Evolutionary conservation across 805 yeast genomes (phyloP).

Genomic region (Saccharomyces eubayanus): DNA sequence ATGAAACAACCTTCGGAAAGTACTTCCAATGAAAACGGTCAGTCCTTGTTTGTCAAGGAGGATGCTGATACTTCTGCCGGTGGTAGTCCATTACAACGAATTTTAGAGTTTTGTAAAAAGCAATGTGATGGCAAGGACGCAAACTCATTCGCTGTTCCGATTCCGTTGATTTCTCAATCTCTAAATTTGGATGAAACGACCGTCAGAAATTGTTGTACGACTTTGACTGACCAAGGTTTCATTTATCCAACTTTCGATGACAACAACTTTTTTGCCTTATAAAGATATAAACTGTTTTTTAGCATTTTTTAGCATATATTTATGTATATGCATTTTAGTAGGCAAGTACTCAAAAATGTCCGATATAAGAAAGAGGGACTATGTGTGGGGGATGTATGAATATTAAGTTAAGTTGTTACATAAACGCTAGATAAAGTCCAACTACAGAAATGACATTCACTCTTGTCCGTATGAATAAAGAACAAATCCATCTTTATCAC

Average conservation of each 20-base stretch:
- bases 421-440: background rate
- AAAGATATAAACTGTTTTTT: background rate
- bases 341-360: background rate
- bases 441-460: background rate
- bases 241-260: slow-evolving; percentile 67
- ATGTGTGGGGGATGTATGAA: background rate
- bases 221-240: slow-evolving; percentile 58
- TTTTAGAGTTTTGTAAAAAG: slow-evolving; percentile 42
- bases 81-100: slow-evolving; percentile 34
- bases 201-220: slow-evolving; percentile 42
- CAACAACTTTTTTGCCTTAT: slow-evolving; percentile 46
- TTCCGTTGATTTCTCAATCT: slow-evolving; percentile 49
- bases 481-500: slow-evolving; percentile 35
- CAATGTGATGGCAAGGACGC: slow-evolving; percentile 44
- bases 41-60: slow-evolving; percentile 37
- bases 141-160: slow-evolving; percentile 61
- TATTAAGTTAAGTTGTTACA: background rate
- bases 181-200: slow-evolving; percentile 43
- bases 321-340: background rate
- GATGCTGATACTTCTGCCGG: slow-evolving; percentile 30
- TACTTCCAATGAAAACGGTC: slow-evolving; percentile 17
- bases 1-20: slow-evolving; percentile 11
- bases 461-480: slow-evolving; percentile 31
- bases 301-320: background rate
- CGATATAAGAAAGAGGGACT: background rate